phyloP scores from a whole-genome alignment of 257 asterid species.

The Solanum megistacrolobum region DNA sequence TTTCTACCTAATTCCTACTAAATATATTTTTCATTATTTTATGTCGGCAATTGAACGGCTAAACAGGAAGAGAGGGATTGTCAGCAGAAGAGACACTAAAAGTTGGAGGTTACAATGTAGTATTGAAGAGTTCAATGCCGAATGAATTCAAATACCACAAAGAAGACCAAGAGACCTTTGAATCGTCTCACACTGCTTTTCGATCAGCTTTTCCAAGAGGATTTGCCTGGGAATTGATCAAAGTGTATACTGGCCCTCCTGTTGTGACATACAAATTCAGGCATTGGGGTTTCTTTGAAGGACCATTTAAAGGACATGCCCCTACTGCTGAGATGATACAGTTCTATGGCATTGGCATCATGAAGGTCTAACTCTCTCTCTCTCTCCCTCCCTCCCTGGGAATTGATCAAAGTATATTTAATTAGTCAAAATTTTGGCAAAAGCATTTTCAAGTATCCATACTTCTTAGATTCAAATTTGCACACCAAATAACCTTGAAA shows the following conservation, averaged over 20 bases:
- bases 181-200: constrained; percentile 61
- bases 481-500: too few relatives aligned
- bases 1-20: too few relatives aligned
- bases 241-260: constrained; percentile 66
- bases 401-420: too few relatives aligned
- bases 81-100: constrained; percentile 57
- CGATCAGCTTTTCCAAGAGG: constrained; percentile 71
- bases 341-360: constrained; percentile 53
- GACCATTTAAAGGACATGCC: constrained; percentile 63
- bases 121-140: constrained; percentile 70
- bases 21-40: too few relatives aligned
- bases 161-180: constrained; percentile 72
- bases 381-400: background rate
- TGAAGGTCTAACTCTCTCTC: constrained; percentile 29
- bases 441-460: too few relatives aligned
- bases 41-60: background rate
- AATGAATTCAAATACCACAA: constrained; percentile 62
- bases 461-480: too few relatives aligned
- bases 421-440: too few relatives aligned
- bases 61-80: constrained; percentile 54
- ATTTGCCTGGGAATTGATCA: constrained; percentile 73
- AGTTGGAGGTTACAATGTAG: constrained; percentile 63
- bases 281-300: constrained; percentile 92
- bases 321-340: constrained; percentile 70
- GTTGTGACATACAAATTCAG: constrained; percentile 61